Evolutionary conservation across 2,329 filamentous ascomycete genomes (phyloP).

Genomic region (Aspergillus sp.): DNA sequence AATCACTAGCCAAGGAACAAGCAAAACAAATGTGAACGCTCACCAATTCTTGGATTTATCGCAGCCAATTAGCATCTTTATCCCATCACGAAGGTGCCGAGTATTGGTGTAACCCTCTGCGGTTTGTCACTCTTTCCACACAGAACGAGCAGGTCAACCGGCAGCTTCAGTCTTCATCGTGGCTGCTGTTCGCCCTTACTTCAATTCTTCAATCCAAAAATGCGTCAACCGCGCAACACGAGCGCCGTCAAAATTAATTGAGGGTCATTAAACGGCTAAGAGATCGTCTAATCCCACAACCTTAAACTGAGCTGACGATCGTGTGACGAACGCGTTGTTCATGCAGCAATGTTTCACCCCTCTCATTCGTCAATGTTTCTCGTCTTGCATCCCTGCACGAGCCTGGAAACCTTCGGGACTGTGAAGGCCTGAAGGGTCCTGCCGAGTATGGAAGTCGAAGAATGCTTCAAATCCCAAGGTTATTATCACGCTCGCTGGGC

Average conservation of each 20-base stretch:
- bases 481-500: neutral
- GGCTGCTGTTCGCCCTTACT: neutral
- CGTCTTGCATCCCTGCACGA: neutral
- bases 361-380: neutral
- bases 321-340: conserved; percentile 3
- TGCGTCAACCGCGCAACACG: neutral
- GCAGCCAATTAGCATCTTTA: no score
- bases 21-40: neutral
- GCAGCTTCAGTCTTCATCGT: neutral
- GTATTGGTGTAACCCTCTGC: neutral
- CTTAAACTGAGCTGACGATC: neutral
- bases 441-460: no score
- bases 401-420: no score
- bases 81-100: no score
- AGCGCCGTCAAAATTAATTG: neutral
- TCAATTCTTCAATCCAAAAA: neutral
- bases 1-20: neutral
- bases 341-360: neutral
- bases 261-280: neutral
- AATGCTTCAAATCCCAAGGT: neutral
- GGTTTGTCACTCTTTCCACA: neutral
- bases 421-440: no score
- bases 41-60: neutral
- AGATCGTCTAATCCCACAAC: neutral
- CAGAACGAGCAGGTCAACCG: no score